Base-by-base conservation (phyloP, 2,329 filamentous ascomycete species). In the Epichloe gansuensis region DNA sequence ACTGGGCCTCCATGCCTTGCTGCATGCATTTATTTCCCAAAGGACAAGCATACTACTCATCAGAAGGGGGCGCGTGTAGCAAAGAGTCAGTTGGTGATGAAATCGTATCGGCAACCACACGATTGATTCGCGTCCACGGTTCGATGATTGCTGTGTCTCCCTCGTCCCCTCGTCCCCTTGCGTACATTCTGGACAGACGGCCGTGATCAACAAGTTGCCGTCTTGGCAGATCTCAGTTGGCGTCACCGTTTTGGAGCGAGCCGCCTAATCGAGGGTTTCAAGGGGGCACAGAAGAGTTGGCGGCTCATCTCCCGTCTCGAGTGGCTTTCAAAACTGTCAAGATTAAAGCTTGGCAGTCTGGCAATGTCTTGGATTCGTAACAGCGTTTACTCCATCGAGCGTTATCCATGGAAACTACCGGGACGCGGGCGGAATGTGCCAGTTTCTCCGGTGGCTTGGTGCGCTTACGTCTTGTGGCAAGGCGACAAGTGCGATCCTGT, bases 191-290 rank as follows among this genome's bases (percentile, higher is more conserved):
- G 35, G 37, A 31, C 12, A 9, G 35, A 9, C 25, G 31, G 38
- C 13, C 4, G 13, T 52, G 13, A 42, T 41, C 13, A 17, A 6
- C 42, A 41, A 53, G 25, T 50, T 50, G 47, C 43, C 35, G 52
- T 46, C 47, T 50, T 53, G 52, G 52, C 47, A 50, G 12, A 50
- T 43, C 37, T 53, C 21, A 34, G 43, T 43, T 46, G 37, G 42
- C 34, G 47, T 41, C 15, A 45, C 34, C n/a, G 21, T 43, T 51
- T 46, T 43, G 47, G n/a, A 25, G n/a, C 42, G 28, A 28, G 15
- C 17, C 38, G 12, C 17, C 28, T 43, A 3, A 15, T 28, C 5
- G 4, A 15, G 47, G 37, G 23, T 39, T 25, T 6, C 21, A 38
- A 38, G 8, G 47, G 47, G 35, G 6, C 3, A 23, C 17, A 12